Evolutionary conservation across 106 monocot species (phyloP), one percentile per base, ranked within the genome.

Genomic region (Allium sativum): DNA sequence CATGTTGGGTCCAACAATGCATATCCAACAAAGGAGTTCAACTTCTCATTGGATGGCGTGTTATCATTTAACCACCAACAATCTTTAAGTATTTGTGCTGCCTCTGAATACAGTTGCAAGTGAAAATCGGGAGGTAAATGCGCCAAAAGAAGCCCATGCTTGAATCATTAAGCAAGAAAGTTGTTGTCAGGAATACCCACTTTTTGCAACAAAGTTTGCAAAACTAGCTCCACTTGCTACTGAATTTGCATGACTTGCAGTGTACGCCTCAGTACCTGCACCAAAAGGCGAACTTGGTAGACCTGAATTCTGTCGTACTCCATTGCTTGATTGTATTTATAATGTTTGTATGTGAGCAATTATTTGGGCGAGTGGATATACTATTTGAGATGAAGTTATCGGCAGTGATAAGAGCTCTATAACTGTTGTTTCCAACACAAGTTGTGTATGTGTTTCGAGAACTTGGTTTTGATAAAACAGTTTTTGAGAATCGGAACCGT

Each of bases 101-200:
- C 96, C 80, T 98, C 96, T 16, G 73, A 77, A 65, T 98, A 98
- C 15, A 98, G 79, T 52, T 88, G 91, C 73, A 80, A 60, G 57
- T 98, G 96, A 82, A 98, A 98, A 54, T 98, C 96, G 55, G 74
- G 77, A 12, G 96, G 96, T n/a, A 98, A 87, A 68, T 98, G 96
- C 46, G 96, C 87, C 64, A 98, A 72, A 51, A 98, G 66, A 64
- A 98, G 73, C 3, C 96, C 96, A 91, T 58, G 96, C 91, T 85
- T 98, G 96, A 62, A 98, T 98, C 77, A 88, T 87, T 64, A 98
- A 72, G 74, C 91, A 84, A 48, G 96, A 84, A 45, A 98, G 56
- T 44, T 98, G 96, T 48, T 98, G 96, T 52, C 74, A 82, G 1
- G 96, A 88, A 21, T 98, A 98, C 7, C 91, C 91, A 78, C 87